These are phyloP conservation scores for Candida frijolesensis DNA, from an alignment of 1,139 yeast genomes.

Conservation along the genomic window DNA sequence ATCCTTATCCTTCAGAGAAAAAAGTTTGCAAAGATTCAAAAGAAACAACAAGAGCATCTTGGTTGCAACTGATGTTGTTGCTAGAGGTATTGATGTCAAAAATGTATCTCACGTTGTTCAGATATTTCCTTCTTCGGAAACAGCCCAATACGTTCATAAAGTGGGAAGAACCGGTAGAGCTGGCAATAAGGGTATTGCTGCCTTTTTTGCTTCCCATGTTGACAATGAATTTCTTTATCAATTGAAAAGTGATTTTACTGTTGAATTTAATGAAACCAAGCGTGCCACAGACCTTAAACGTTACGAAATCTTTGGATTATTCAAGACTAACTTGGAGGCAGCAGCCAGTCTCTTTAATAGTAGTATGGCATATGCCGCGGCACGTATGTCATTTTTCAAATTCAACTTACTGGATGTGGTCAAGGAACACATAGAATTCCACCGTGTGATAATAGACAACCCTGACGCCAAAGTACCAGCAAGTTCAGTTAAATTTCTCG, in stretches of 20 bases:
- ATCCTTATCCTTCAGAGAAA: slow-evolving; percentile 27
- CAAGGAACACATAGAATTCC: slow-evolving; percentile 14
- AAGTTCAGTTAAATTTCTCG: background rate
- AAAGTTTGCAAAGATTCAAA: slow-evolving; percentile 51
- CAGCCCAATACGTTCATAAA: slow-evolving; percentile 84
- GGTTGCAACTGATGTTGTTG: slow-evolving; percentile 91
- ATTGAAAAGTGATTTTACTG: slow-evolving; percentile 49
- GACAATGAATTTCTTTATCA: slow-evolving; percentile 52
- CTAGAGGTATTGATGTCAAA: slow-evolving; percentile 95
- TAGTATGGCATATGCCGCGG: too few relatives aligned
- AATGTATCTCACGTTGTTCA: slow-evolving; percentile 82
- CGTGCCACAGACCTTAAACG: slow-evolving; percentile 11
- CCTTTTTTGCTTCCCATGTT: slow-evolving; percentile 46
- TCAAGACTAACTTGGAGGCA: slow-evolving; percentile 16
- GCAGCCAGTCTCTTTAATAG: slow-evolving; percentile 10
- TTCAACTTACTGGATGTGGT: slow-evolving; percentile 17
- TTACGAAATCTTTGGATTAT: slow-evolving; percentile 15
- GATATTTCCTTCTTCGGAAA: slow-evolving; percentile 70
- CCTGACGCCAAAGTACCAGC: slow-evolving; percentile 17
- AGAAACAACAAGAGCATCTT: slow-evolving; percentile 54
- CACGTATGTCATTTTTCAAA: slow-evolving; percentile 19
- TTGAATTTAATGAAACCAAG: slow-evolving; percentile 43
- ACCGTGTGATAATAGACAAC: slow-evolving; percentile 18
- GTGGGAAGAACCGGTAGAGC: slow-evolving; percentile 98
- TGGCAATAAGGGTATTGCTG: slow-evolving; percentile 74